Evolutionary conservation across 1,284 basidiomycete species (phyloP), one percentile per base, ranked within the genome.

Genomic region (Xerocomus minutiporus): DNA sequence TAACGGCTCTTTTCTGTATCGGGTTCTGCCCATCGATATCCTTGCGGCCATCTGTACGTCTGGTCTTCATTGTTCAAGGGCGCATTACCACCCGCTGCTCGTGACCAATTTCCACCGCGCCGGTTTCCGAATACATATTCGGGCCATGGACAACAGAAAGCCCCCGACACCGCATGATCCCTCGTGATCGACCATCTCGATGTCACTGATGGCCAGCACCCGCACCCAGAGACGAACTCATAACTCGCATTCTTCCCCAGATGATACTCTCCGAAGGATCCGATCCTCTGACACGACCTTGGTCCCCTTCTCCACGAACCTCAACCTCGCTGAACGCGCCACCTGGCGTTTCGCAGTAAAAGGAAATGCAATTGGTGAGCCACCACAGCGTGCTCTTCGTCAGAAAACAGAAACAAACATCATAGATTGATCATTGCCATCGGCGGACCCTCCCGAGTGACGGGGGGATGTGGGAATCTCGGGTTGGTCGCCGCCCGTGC

Each of bases 351-450:
- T 76, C 46, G 47, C 65, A 4, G 56, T 75, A n/a, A 54, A 50
- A 51, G 74, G 75, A 4, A 76, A 74, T 44, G 73, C 69, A 1
- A 71, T 75, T 29, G 67, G 73, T 74, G 52, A 42, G 69, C 36
- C 25, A 26, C 41, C 23, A 48, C 36, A 28, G 13, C 31, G 15
- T n/a, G 8, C n/a, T 29, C 46, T 34, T 39, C 35, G 23, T 44
- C 17, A 38, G 26, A n/a, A 35, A 17, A 20, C 29, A 28, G 17
- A 8, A 28, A 35, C 8, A 34, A 28, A 7, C 9, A 15, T 29
- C 15, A 55, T 32, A 34, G 8, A 6, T 20, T 42, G 40, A 59
- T 41, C 38, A 7, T n/a, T 43, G 28, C 2, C 23, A 43, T 34
- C 9, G 6, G 51, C 3, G 46, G n/a, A 11, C 7, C 17, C 31